These are phyloP conservation scores for Umbelopsis vinacea DNA, from an alignment of 192 early-diverging fungal genomes.

Conservation along the genomic window DNA sequence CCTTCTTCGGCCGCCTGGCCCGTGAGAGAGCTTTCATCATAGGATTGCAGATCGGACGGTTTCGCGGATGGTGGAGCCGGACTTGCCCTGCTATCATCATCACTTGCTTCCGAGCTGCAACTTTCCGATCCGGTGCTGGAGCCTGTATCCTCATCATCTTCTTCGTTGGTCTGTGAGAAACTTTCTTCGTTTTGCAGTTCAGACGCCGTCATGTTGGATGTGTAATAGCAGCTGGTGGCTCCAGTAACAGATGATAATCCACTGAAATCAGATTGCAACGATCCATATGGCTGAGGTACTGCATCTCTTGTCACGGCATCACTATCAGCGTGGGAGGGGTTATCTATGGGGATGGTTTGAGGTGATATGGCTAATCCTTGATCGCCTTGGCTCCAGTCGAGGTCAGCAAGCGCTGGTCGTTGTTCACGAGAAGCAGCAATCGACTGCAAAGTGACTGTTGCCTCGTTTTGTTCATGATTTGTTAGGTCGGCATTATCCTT, in stretches of 20 bases:
- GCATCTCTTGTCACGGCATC: neutral
- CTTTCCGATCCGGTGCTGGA: neutral
- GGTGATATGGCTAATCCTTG: neutral
- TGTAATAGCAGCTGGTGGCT: constrained; percentile 3
- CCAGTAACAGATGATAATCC: neutral
- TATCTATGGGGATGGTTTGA: neutral
- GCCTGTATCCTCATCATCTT: constrained; percentile 3
- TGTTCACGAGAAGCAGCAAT: constrained; percentile 8
- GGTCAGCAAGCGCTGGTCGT: constrained; percentile 14
- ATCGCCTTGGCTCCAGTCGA: neutral
- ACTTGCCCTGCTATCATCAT: neutral
- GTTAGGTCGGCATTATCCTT: neutral
- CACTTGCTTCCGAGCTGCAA: constrained; percentile 5
- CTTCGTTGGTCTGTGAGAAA: neutral
- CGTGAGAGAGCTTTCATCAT: neutral
- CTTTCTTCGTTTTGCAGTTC: neutral
- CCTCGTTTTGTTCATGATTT: constrained; percentile 28
- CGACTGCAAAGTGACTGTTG: constrained; percentile 22
- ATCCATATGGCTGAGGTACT: neutral
- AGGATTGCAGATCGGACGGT: neutral
- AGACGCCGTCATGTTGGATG: neutral
- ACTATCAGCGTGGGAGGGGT: neutral
- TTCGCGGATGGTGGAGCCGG: neutral
- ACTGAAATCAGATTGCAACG: constrained; percentile 10
- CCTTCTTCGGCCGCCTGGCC: constrained; percentile 10